These are phyloP conservation scores for Euphorbia corollata DNA, from an alignment of 441 rosid species.

Conservation along the genomic window DNA sequence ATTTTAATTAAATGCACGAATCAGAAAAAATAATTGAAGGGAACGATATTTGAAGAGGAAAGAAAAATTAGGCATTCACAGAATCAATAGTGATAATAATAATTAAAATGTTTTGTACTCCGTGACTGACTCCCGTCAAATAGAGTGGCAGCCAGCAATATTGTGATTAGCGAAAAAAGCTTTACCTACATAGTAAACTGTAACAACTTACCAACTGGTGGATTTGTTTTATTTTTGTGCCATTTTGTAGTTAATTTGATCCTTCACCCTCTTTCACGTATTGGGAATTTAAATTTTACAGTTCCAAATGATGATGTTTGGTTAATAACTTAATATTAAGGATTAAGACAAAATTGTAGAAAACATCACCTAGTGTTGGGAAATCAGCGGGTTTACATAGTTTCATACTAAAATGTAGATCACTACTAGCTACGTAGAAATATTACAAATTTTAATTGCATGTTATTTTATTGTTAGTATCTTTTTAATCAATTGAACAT, in stretches of 20 bases:
- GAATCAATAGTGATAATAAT: not conserved
- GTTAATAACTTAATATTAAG: not conserved
- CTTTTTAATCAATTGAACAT: not conserved
- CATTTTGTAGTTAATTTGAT: not conserved
- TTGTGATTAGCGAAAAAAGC: too few species aligned
- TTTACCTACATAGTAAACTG: too few species aligned
- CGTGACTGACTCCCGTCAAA: not conserved
- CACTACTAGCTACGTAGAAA: not conserved
- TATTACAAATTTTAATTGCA: not conserved
- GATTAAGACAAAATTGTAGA: not conserved
- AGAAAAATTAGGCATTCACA: not conserved
- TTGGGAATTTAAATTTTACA: not conserved
- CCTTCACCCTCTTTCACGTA: not conserved
- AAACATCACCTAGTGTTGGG: not conserved
- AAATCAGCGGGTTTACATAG: not conserved
- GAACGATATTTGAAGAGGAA: too few species aligned
- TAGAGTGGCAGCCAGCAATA: not conserved
- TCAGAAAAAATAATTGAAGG: too few species aligned
- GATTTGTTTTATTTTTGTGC: too few species aligned
- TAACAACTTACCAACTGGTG: too few species aligned
- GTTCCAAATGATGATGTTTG: not conserved
- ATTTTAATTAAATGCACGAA: too few species aligned
- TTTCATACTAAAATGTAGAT: not conserved
- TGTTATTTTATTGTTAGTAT: not conserved
- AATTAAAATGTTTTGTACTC: not conserved